phyloP scores from a whole-genome alignment of 768 basidiomycete species.

The Suillus ampliporus region DNA sequence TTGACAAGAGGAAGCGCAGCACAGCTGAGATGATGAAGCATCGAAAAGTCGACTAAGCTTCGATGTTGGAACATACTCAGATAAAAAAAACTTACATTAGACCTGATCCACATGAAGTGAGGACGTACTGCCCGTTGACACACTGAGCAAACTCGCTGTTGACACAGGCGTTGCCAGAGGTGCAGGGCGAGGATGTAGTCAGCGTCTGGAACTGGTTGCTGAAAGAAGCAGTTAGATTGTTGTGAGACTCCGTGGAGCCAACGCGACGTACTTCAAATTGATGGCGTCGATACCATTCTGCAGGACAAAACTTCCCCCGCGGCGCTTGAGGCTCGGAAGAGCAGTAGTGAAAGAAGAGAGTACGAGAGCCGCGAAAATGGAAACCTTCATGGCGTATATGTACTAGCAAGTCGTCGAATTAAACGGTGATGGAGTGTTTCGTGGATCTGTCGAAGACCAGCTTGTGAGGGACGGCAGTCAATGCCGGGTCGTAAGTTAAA shows the following conservation, averaged over 20 bases:
- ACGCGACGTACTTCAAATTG: slow-evolving; percentile 42
- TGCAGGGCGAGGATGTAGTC: slow-evolving; percentile 40
- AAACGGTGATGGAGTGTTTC: not conserved
- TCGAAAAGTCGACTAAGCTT: slow-evolving; percentile 1
- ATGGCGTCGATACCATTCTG: slow-evolving; percentile 50
- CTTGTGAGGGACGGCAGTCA: slow-evolving; percentile 26
- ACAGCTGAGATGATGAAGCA: slow-evolving; percentile 17
- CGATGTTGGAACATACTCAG: not conserved
- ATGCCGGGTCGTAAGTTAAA: slow-evolving; percentile 22
- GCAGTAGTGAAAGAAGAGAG: slow-evolving; percentile 38
- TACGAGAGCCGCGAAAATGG: slow-evolving; percentile 39
- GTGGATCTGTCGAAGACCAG: slow-evolving; percentile 14
- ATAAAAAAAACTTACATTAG: slow-evolving; percentile 19
- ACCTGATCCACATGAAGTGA: slow-evolving; percentile 26
- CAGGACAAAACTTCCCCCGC: slow-evolving; percentile 32
- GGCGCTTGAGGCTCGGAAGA: slow-evolving; percentile 42
- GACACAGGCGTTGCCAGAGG: slow-evolving; percentile 53
- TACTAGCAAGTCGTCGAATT: slow-evolving; percentile 2
- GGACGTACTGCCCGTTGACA: slow-evolving; percentile 47
- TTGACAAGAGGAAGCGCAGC: slow-evolving; percentile 57
- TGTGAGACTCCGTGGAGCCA: not conserved
- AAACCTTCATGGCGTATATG: slow-evolving; percentile 43
- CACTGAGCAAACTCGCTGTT: slow-evolving; percentile 59
- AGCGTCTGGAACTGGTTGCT: slow-evolving; percentile 28
- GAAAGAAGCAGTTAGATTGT: slow-evolving; percentile 13